Evolutionary conservation across 768 basidiomycete species (phyloP).

Genomic region (Pleurotus citrinopileatus): DNA sequence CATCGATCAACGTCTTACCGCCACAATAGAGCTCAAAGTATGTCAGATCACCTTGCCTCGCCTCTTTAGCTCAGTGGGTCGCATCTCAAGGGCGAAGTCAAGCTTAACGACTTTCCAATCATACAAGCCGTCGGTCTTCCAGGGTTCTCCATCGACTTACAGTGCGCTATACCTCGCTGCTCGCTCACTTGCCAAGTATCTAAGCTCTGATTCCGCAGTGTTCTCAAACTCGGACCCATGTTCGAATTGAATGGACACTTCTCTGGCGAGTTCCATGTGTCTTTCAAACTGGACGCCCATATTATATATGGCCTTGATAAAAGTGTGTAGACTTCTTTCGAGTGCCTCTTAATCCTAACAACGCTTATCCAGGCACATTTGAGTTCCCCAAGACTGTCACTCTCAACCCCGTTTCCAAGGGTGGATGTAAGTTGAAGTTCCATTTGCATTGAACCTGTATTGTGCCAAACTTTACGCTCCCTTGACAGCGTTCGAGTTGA

Average conservation of each 20-base stretch:
- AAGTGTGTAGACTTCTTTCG: background rate
- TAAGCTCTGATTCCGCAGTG: background rate
- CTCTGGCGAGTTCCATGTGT: background rate
- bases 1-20: constrained; percentile 1
- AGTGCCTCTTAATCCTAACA: background rate
- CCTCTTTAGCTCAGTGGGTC: background rate
- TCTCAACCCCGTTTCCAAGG: background rate
- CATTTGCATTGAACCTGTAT: too few species aligned
- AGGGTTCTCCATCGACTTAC: background rate
- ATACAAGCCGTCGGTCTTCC: background rate
- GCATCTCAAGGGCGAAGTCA: background rate
- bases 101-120: background rate
- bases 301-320: constrained; percentile 5
- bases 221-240: constrained; percentile 4
- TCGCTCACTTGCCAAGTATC: background rate
- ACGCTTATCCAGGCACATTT: background rate
- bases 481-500: background rate
- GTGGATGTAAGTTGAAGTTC: background rate
- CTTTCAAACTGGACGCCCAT: background rate
- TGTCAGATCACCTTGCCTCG: background rate
- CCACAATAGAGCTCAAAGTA: background rate
- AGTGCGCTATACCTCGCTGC: background rate
- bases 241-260: constrained; percentile 1
- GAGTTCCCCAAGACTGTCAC: background rate
- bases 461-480: background rate